These are phyloP conservation scores for Bruguiera sexangula DNA, from an alignment of 345 rosid genomes.

Conservation along the genomic window DNA sequence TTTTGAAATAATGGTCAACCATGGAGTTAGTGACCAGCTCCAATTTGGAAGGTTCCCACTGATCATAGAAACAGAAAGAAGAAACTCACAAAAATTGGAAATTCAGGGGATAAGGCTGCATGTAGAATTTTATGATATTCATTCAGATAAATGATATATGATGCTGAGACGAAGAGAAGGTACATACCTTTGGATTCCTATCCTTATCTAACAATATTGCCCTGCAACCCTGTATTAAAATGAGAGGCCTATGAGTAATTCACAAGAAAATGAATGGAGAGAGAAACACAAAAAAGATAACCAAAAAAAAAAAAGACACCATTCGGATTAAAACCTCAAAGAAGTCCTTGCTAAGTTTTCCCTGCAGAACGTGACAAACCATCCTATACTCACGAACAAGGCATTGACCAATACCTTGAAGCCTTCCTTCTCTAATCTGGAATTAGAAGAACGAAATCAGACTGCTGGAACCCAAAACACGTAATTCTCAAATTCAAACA, in stretches of 20 bases:
- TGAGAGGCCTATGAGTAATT: not conserved
- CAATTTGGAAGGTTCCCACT: conserved; percentile 82
- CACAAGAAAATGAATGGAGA: not conserved
- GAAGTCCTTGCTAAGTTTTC: conserved; percentile 83
- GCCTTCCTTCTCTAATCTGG: conserved; percentile 90
- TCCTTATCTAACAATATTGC: conserved; percentile 85
- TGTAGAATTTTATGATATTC: not conserved
- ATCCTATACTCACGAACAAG: conserved; percentile 78
- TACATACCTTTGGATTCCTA: conserved; percentile 68
- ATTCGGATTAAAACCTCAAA: conserved; percentile 53
- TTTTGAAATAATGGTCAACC: conserved; percentile 65
- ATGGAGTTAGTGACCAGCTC: conserved; percentile 48
- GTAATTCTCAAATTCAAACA: not conserved
- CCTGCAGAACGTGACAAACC: conserved; percentile 74
- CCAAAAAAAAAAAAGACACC: not conserved
- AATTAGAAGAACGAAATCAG: conserved; percentile 22
- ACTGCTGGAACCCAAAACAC: not conserved
- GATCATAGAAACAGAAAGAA: conserved; percentile 4
- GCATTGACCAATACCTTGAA: conserved; percentile 80
- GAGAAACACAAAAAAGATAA: not conserved
- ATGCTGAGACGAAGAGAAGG: not conserved
- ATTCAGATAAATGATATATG: not conserved
- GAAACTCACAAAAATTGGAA: not conserved
- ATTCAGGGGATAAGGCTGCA: not conserved
- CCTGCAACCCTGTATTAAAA: conserved; percentile 75